Evolutionary conservation across 2,329 filamentous ascomycete genomes (phyloP), one percentile per base, ranked within the genome.

Genomic region (Botryotinia narcissicola): DNA sequence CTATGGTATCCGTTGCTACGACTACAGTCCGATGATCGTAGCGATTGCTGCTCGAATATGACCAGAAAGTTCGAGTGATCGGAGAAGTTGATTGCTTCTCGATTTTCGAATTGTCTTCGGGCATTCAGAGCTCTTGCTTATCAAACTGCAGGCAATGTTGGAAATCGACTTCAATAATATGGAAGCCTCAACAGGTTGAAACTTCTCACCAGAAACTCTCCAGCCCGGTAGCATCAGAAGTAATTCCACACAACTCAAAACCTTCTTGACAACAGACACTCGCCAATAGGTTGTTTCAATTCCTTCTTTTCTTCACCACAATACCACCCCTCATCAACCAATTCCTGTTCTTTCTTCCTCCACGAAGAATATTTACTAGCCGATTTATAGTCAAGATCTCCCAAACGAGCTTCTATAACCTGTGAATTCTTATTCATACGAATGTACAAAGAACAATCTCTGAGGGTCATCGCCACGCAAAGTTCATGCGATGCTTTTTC

Each of bases 341-440:
- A 83, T 37, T 86, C 84, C 70, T 82, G 82, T 82, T 96, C 93
- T 62, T 87, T 86, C 25, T 84, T 82, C 74, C 85, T 85, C 93
- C 93, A 96, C 79, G 92, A 91, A 62, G 85, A 84, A 73, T 90
- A 84, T 81, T 95, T 95, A 0, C 83, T 83, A 14, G 87, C 86
- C 73, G 90, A 91, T 83, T 96, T 96, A 78, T 92, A 87, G 82
- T 96, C 93, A 61, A 95, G 86, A 79, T 96, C 93, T 1, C 91
- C 92, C 16, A 96, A 85, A 71, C 91, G 88, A 61, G 89, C 85
- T 72, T 88, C 85, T 10, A 90, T 71, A 10, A 77, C 75, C 12
- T 76, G 77, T 61, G 82, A 18, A 12, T 74, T 71, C 20, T 63
- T 75, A 4, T 82, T 82, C 73, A 94, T 86, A 78, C 89, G 88